Percentiles rank a stretch among this genome's conserved stretches.
phyloP scores from a whole-genome alignment of 1,284 basidiomycete genomes.

The Papiliotrema nemorosa region DNA sequence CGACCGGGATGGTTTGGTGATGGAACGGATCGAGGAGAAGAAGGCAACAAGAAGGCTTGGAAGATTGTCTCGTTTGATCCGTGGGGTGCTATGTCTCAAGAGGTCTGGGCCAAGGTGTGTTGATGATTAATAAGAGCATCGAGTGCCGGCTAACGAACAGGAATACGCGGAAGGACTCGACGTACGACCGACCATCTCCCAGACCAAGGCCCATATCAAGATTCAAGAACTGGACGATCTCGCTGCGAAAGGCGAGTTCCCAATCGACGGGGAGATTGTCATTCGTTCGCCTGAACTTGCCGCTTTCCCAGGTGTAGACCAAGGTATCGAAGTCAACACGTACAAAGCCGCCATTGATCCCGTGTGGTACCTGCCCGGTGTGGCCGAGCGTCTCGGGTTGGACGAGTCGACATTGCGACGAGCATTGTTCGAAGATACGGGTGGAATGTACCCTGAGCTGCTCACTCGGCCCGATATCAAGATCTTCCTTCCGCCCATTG shows the following conservation, averaged over 20 bases:
- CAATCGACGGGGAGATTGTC: constrained; percentile 79
- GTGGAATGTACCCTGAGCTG: constrained; percentile 94
- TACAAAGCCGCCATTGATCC: constrained; percentile 74
- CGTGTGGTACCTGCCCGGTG: constrained; percentile 93
- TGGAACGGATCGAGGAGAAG: constrained; percentile 18
- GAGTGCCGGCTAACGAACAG: constrained; percentile 16
- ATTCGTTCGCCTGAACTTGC: constrained; percentile 53
- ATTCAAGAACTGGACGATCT: constrained; percentile 79
- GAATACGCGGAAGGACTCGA: constrained; percentile 70
- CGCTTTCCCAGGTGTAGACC: constrained; percentile 56
- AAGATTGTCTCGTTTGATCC: constrained; percentile 96
- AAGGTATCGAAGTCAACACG: constrained; percentile 76
- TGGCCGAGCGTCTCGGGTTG: constrained; percentile 81
- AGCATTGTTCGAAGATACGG: constrained; percentile 84
- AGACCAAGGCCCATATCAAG: constrained; percentile 64
- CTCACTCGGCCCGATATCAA: constrained; percentile 86
- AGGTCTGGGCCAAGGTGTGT: constrained; percentile 59
- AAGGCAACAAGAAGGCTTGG: constrained; percentile 23
- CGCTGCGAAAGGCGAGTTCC: constrained; percentile 64
- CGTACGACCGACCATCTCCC: constrained; percentile 82
- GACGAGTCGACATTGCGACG: constrained; percentile 80
- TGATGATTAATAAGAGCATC: neutral
- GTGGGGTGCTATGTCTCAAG: constrained; percentile 85
- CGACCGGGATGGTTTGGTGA: constrained; percentile 76
- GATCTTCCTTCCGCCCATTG: constrained; percentile 92